Conservation (phyloP, 768 basidiomycete genomes). For the Collybia mongolica region DNA sequence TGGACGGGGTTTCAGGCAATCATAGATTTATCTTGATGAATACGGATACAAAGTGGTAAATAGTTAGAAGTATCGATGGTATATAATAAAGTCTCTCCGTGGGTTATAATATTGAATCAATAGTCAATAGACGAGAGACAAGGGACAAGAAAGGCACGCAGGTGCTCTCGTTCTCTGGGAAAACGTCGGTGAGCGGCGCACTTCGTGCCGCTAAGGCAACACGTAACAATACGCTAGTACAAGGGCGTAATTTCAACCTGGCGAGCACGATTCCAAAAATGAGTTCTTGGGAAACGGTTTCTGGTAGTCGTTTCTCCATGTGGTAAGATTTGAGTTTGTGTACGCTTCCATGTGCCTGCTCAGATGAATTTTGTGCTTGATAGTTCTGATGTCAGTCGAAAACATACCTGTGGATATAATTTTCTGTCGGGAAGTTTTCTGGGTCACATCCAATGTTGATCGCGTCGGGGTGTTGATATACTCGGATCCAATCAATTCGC, state of each 20-base stretch:
- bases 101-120: background rate
- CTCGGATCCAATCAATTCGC: constrained; percentile 48
- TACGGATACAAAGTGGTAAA: background rate
- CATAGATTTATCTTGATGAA: background rate
- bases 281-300: constrained; percentile 58
- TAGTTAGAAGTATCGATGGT: background rate
- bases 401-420: constrained; percentile 60
- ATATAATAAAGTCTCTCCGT: background rate
- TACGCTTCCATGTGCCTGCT: constrained; percentile 58
- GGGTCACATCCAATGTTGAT: constrained; percentile 74
- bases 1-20: background rate
- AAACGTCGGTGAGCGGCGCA: no score
- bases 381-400: background rate
- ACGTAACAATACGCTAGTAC: background rate
- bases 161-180: no score
- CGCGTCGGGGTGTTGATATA: constrained; percentile 59
- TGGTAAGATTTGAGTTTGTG: constrained; percentile 57
- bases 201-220: background rate
- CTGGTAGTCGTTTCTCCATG: constrained; percentile 41
- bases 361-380: background rate
- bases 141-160: no score
- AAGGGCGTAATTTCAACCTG: no score
- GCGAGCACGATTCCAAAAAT: constrained; percentile 29
- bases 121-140: background rate
- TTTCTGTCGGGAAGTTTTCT: constrained; percentile 53